Percentiles rank a stretch among this genome's conserved stretches.
These are phyloP conservation scores for Parathielavia hyrcaniae DNA, from an alignment of 495 filamentous ascomycete species.

Conservation along the genomic window DNA sequence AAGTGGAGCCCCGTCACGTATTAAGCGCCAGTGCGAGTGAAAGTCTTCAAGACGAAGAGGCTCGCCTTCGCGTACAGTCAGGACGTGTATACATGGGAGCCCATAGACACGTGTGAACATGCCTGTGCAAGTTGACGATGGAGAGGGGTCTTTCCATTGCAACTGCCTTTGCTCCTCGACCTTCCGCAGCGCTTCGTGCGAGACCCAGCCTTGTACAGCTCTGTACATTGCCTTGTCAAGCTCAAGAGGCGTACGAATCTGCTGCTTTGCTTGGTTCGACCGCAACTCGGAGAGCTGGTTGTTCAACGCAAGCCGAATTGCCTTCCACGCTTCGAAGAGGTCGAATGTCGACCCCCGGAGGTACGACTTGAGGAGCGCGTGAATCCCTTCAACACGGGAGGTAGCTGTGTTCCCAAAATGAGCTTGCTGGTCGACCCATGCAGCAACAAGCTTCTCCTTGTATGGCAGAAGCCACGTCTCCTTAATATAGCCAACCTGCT, in stretches of 20 bases:
- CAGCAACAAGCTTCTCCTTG: not conserved
- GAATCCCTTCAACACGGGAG: no score
- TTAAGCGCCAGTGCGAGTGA: no score
- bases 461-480: conserved; percentile 3
- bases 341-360: not conserved
- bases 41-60: no score
- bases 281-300: conserved; percentile 1
- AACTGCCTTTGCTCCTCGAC: not conserved
- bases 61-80: not conserved
- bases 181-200: no score
- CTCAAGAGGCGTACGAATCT: no score
- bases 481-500: no score
- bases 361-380: not conserved
- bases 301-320: conserved; percentile 1
- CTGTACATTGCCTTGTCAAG: no score
- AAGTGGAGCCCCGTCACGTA: no score
- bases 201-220: no score
- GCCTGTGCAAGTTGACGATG: not conserved
- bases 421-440: no score
- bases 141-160: not conserved
- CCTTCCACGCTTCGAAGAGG: conserved; percentile 1
- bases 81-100: not conserved
- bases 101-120: not conserved
- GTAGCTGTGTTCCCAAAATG: no score
- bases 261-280: no score